Evolutionary conservation across 1,284 basidiomycete genomes (phyloP).

Genomic region (Pterulicium gracile): DNA sequence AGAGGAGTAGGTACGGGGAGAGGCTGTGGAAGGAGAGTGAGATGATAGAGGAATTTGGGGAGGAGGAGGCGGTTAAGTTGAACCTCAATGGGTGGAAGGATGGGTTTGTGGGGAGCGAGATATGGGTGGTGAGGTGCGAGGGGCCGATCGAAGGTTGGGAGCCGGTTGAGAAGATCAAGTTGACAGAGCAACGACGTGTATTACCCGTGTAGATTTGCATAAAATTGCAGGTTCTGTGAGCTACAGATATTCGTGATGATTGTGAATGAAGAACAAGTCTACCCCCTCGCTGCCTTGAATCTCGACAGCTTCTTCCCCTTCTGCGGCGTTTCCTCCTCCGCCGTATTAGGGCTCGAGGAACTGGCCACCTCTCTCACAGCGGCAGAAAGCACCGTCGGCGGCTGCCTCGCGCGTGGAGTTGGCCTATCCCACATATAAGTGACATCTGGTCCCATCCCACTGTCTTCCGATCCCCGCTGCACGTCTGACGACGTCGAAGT

Average conservation of each 20-base stretch:
- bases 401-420: not conserved
- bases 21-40: slow-evolving; percentile 26
- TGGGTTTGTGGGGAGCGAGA: slow-evolving; percentile 38
- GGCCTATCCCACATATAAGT: not conserved
- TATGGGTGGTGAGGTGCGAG: slow-evolving; percentile 54
- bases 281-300: not conserved
- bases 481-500: no score
- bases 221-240: no score
- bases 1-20: slow-evolving; percentile 23
- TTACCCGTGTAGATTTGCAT: no score
- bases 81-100: slow-evolving; percentile 23
- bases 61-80: slow-evolving; percentile 20
- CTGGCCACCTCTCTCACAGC: not conserved
- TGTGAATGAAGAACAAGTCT: no score
- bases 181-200: no score
- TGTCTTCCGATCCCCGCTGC: no score
- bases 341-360: not conserved
- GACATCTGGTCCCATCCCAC: no score
- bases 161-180: slow-evolving; percentile 38
- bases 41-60: slow-evolving; percentile 17
- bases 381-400: not conserved
- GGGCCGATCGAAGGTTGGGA: slow-evolving; percentile 54
- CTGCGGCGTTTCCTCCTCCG: not conserved
- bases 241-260: no score
- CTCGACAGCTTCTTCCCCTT: not conserved